Percentiles rank a stretch among this genome's conserved stretches.
Conservation (phyloP, 2,329 filamentous ascomycete species). For the Hymenoscyphus linearis region DNA sequence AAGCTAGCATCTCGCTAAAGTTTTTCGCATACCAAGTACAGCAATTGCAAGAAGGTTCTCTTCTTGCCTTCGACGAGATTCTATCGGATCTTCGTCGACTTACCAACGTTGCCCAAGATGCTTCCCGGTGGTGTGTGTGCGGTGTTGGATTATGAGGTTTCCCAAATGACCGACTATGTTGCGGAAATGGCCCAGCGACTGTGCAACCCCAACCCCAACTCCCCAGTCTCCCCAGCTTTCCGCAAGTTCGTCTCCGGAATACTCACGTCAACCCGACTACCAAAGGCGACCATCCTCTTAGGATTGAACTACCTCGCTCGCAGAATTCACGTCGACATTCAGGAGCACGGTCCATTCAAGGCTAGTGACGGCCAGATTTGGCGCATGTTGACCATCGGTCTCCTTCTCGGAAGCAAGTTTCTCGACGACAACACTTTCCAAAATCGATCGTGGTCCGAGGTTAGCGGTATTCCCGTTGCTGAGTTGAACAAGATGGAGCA, state of each 20-base stretch:
- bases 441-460: constrained; percentile 72
- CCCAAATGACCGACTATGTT: constrained; percentile 72
- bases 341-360: constrained; percentile 32
- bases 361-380: constrained; percentile 55
- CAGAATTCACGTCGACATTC: constrained; percentile 54
- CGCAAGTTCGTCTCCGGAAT: constrained; percentile 71
- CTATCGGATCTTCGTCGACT: constrained; percentile 26
- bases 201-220: constrained; percentile 57
- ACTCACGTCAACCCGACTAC: constrained; percentile 64
- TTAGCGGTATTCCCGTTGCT: constrained; percentile 63
- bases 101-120: constrained; percentile 26
- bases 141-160: constrained; percentile 73
- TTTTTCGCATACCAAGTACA: constrained; percentile 3
- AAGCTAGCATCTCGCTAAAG: constrained; percentile 14
- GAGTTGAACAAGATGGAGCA: constrained; percentile 65
- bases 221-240: constrained; percentile 56
- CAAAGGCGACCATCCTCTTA: constrained; percentile 66
- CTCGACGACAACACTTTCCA: constrained; percentile 75
- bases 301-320: constrained; percentile 64
- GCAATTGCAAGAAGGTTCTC: constrained; percentile 22
- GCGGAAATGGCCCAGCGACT: constrained; percentile 65
- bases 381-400: constrained; percentile 62
- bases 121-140: constrained; percentile 60
- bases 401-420: constrained; percentile 71
- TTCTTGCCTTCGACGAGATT: constrained; percentile 30